These are phyloP conservation scores for Leccinum olivaceopallidum DNA, from an alignment of 768 basidiomycete species.

Conservation along the genomic window DNA sequence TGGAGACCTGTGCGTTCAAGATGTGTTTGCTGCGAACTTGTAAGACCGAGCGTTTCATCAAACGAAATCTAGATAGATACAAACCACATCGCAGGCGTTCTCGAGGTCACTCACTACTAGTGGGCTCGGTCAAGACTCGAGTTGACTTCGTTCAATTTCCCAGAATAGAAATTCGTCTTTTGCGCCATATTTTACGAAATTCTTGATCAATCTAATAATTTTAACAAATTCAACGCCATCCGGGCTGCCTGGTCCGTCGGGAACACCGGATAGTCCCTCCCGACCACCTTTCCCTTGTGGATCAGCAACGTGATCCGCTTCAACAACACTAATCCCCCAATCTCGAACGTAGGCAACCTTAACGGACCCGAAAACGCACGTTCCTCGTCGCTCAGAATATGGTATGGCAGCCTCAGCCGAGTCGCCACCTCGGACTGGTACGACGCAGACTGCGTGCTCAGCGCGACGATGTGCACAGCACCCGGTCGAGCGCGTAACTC, in stretches of 20 bases:
- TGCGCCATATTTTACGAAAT: background rate
- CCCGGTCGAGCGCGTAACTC: slow-evolving; percentile 2
- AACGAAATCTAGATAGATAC: slow-evolving; percentile 10
- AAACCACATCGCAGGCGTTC: slow-evolving; percentile 25
- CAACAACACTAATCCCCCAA: slow-evolving; percentile 14
- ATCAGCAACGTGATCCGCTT: slow-evolving; percentile 24
- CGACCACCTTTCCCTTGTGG: slow-evolving; percentile 10
- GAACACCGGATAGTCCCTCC: slow-evolving; percentile 26
- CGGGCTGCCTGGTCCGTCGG: slow-evolving; percentile 21
- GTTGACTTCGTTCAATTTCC: background rate
- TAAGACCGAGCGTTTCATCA: background rate
- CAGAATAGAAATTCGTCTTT: background rate
- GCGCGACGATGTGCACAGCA: slow-evolving; percentile 11
- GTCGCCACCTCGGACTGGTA: slow-evolving; percentile 23
- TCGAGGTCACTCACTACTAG: too few relatives aligned
- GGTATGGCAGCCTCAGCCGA: slow-evolving; percentile 17
- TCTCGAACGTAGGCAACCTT: slow-evolving; percentile 24
- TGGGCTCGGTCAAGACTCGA: background rate
- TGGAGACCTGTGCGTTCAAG: slow-evolving; percentile 93
- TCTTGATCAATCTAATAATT: background rate
- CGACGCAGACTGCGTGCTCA: slow-evolving; percentile 21
- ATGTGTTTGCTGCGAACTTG: slow-evolving; percentile 77
- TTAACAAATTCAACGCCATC: slow-evolving; percentile 6
- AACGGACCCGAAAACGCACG: slow-evolving; percentile 12
- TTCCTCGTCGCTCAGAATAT: slow-evolving; percentile 22